Base-by-base conservation (phyloP, 495 filamentous ascomycete species). In the Penicillium ochrochloron region DNA sequence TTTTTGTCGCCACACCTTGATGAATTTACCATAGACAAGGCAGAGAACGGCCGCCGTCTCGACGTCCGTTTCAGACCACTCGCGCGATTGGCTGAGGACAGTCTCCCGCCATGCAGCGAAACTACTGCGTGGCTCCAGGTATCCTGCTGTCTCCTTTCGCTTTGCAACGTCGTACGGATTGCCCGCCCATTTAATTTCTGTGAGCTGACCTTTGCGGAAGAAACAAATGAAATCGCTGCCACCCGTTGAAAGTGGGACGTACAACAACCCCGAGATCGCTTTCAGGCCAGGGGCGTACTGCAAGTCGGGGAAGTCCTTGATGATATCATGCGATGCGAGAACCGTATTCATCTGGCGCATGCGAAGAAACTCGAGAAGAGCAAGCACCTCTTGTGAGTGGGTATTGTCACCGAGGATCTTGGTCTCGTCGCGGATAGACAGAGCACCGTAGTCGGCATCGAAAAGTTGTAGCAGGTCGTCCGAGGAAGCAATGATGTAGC, bases 1-100 rank as follows among this genome's bases (percentile, higher is more conserved):
- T 61, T 95, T 96, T 70, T 97, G 92, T 60, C 92, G 81, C 94
- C 94, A 97, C 9, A 97, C 94, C 69, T 94, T 90, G 70, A 93
- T 94, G 71, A 94, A 93, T 76, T 90, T 92, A 62, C 92, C 93
- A 64, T 97, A 98, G 2, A 97, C 92, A 33, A 97, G 75, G 68
- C 93, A 97, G 10, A 97, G 78, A 0, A 97, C 90, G 0, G 94
- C 92, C 1, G 94, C 93, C 0, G 92, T 97, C 71, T 97, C 94
- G 12, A 96, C 80, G 61, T 90, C 79, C 8, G 78, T 68, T 44
- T 81, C 80, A 0, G 80, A 80, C 86, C 82, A 84, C 42, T 78
- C 75, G 0, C 76, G 72, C 23, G 74, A 76, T 48, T 74, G 75
- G 12, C 73, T 75, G 19, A 79, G 67, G 3, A 78, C 75, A 0